A percentile compares a stretch with the other conserved stretches of the same genome.
Conservation (phyloP, 2,329 filamentous ascomycete genomes). For the Trichoderma breve region DNA sequence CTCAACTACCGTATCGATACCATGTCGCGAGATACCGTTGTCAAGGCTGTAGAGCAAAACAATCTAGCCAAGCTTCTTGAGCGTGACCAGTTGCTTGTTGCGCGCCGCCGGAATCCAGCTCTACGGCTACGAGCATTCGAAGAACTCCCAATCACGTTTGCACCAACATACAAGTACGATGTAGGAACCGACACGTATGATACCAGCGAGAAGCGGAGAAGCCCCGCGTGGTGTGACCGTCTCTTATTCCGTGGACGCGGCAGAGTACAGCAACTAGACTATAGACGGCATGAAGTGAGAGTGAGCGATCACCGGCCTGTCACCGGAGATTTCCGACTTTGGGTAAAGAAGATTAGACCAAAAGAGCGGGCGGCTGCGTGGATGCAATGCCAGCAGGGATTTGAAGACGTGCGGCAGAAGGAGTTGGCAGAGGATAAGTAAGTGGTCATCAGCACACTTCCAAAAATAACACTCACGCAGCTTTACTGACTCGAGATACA, state of each 20-base stretch:
- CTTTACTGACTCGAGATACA: constrained; percentile 24
- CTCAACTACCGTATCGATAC: constrained; percentile 98
- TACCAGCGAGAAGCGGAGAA: constrained; percentile 87
- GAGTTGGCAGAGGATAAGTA: constrained; percentile 75
- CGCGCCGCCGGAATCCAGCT: constrained; percentile 81
- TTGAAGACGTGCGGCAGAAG: constrained; percentile 67
- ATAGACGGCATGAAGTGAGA: constrained; percentile 81
- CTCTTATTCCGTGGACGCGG: constrained; percentile 81
- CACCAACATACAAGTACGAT: constrained; percentile 98
- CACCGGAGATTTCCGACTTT: constrained; percentile 76
- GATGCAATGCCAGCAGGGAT: constrained; percentile 72
- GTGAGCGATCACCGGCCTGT: constrained; percentile 94
- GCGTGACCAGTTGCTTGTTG: constrained; percentile 87
- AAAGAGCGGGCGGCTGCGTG: constrained; percentile 63
- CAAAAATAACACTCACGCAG: too few species aligned
- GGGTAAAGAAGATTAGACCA: constrained; percentile 76
- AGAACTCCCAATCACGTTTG: constrained; percentile 88
- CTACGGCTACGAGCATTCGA: constrained; percentile 87
- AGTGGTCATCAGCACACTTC: constrained; percentile 34
- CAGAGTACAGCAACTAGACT: constrained; percentile 82
- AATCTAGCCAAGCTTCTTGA: constrained; percentile 86
- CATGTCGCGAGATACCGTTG: constrained; percentile 90
- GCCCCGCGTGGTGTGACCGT: constrained; percentile 95
- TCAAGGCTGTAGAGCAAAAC: constrained; percentile 75
- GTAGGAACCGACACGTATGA: constrained; percentile 94